Evolutionary conservation across 139 green algal species (phyloP).

Genomic region (Coccomyxa sp.): DNA sequence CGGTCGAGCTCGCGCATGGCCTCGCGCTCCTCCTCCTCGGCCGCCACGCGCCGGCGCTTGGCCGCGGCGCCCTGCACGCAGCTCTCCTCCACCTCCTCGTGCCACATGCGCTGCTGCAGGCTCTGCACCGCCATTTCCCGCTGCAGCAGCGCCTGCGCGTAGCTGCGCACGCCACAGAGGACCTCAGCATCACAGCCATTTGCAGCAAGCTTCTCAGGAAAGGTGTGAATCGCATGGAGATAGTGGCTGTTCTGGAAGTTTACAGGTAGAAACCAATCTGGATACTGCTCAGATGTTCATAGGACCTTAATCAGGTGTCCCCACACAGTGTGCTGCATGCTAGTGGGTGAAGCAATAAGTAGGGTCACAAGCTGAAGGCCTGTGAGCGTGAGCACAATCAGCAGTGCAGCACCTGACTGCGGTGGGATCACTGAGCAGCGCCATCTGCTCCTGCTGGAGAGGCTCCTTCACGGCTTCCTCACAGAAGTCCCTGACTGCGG

Average conservation of each 20-base stretch:
- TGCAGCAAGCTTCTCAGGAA: too few species aligned
- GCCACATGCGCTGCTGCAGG: conserved; percentile 66
- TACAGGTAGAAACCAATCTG: too few species aligned
- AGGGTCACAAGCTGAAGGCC: too few species aligned
- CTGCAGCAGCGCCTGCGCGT: conserved; percentile 63
- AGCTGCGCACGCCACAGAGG: conserved; percentile 13
- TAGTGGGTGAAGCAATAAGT: too few species aligned
- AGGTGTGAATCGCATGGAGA: too few species aligned
- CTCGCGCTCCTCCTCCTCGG: conserved; percentile 24
- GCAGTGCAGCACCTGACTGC: background rate
- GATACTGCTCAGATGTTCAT: too few species aligned
- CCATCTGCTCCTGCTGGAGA: background rate
- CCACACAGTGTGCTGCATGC: too few species aligned
- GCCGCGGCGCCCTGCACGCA: conserved; percentile 22
- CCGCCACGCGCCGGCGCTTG: conserved; percentile 10
- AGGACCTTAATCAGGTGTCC: too few species aligned
- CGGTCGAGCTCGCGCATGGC: conserved; percentile 51
- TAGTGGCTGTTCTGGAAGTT: too few species aligned
- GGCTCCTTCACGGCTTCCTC: background rate
- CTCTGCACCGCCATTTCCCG: conserved; percentile 58
- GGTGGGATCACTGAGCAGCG: background rate
- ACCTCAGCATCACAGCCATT: background rate
- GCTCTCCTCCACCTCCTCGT: conserved; percentile 42
- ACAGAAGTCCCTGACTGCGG: background rate
- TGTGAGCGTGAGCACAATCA: background rate